Conservation (phyloP, 768 basidiomycete genomes). For the Leccinum boreale region DNA sequence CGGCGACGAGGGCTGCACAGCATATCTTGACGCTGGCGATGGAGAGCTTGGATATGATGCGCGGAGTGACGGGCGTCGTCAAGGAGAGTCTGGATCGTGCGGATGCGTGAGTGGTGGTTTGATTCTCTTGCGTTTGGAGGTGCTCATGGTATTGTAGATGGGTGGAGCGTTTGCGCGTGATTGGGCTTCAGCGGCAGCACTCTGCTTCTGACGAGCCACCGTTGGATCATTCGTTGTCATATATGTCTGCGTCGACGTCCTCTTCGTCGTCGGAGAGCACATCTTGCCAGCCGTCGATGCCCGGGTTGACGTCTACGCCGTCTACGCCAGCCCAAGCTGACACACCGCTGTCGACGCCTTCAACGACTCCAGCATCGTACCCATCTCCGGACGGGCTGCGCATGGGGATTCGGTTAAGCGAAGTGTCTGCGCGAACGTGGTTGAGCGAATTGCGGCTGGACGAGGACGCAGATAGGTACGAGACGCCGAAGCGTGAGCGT, state of each 20-base stretch:
- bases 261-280: not conserved
- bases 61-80: conserved; percentile 82
- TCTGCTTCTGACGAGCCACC: conserved; percentile 16
- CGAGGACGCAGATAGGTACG: conserved; percentile 15
- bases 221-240: conserved; percentile 2
- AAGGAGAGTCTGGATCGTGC: conserved; percentile 85
- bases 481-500: conserved; percentile 23
- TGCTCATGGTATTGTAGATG: conserved; percentile 45
- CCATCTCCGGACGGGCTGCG: conserved; percentile 27
- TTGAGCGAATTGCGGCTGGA: conserved; percentile 31
- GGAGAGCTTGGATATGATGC: conserved; percentile 92
- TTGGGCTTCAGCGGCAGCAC: conserved; percentile 67
- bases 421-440: conserved; percentile 28
- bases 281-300: conserved; percentile 19
- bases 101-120: conserved; percentile 60
- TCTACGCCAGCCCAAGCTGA: conserved; percentile 28
- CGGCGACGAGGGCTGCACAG: conserved; percentile 74
- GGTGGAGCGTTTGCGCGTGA: conserved; percentile 76
- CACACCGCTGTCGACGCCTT: conserved; percentile 28
- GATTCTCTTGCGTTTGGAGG: not conserved
- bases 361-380: conserved; percentile 24
- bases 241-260: not conserved
- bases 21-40: conserved; percentile 80
- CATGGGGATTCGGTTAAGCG: conserved; percentile 23
- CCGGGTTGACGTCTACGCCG: conserved; percentile 29